phyloP scores from a whole-genome alignment of 192 early-diverging fungal species.

The Coemansia biformis region DNA sequence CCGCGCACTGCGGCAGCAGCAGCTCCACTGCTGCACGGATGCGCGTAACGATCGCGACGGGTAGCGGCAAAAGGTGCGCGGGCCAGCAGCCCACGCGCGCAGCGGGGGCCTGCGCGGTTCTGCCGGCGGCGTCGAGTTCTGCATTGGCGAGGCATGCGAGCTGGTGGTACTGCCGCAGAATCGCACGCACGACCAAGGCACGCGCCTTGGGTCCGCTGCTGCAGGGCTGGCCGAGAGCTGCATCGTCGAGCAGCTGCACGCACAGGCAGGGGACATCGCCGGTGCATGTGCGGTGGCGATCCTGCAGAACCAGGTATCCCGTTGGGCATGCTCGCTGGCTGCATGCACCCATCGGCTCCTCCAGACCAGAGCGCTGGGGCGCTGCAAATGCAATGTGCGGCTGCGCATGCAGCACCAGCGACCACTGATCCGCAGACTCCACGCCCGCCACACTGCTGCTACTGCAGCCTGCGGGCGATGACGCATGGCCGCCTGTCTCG shows the following conservation, averaged over 20 bases:
- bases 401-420: conserved; percentile 41
- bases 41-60: conserved; percentile 22
- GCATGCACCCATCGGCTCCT: background rate
- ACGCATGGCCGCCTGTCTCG: no score
- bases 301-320: conserved; percentile 35
- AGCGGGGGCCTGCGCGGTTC: background rate
- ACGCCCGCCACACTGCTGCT: no score
- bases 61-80: conserved; percentile 27
- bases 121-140: conserved; percentile 9
- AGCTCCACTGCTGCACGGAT: conserved; percentile 19
- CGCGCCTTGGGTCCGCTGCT: background rate
- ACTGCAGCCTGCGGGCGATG: no score
- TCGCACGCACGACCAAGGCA: conserved; percentile 6
- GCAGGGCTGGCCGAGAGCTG: background rate
- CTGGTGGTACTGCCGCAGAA: conserved; percentile 42
- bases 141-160: conserved; percentile 34
- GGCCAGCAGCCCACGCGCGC: conserved; percentile 10
- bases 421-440: no score
- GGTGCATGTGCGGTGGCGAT: conserved; percentile 6
- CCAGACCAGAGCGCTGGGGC: background rate
- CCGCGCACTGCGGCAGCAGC: no score
- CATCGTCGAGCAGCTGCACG: conserved; percentile 34
- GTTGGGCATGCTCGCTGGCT: conserved; percentile 12
- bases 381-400: conserved; percentile 16
- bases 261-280: conserved; percentile 22